Evolutionary conservation across 257 asterid genomes (phyloP).

Genomic region (Nicotiana noctiflora): DNA sequence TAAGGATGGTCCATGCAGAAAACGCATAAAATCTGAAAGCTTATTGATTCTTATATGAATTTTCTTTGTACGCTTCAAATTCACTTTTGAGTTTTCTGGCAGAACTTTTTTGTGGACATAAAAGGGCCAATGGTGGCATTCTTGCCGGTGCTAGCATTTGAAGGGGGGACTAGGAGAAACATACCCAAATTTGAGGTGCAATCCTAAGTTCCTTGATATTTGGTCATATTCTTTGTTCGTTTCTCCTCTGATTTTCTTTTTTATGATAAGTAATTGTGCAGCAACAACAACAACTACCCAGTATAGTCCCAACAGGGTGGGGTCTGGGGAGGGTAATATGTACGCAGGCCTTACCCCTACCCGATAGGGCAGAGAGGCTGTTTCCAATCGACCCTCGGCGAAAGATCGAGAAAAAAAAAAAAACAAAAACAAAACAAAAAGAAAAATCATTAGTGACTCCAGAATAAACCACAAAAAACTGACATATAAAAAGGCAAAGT

Average conservation of each 20-base stretch:
- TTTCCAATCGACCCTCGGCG: no score
- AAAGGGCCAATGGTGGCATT: constrained; percentile 77
- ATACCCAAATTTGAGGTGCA: constrained; percentile 86
- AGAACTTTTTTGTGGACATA: constrained; percentile 88
- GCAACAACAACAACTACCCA: no score
- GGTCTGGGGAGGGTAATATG: no score
- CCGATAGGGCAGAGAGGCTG: no score
- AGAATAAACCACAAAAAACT: no score
- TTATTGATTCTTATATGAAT: neutral
- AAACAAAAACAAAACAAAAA: no score
- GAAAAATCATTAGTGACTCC: no score
- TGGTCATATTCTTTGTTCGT: neutral
- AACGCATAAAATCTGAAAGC: neutral
- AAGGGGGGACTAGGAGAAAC: constrained; percentile 96
- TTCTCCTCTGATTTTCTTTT: neutral
- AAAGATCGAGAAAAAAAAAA: no score
- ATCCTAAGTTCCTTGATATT: neutral
- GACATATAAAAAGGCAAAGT: no score
- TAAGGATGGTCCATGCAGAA: constrained; percentile 3
- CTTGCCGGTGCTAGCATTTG: constrained; percentile 91
- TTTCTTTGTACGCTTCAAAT: neutral
- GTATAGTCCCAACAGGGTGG: no score
- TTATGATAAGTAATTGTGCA: neutral
- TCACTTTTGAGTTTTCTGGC: constrained; percentile 10
- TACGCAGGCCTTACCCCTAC: no score